These are phyloP conservation scores for Aspergillus sp. DNA, from an alignment of 2,329 filamentous ascomycete species.

Conservation along the genomic window DNA sequence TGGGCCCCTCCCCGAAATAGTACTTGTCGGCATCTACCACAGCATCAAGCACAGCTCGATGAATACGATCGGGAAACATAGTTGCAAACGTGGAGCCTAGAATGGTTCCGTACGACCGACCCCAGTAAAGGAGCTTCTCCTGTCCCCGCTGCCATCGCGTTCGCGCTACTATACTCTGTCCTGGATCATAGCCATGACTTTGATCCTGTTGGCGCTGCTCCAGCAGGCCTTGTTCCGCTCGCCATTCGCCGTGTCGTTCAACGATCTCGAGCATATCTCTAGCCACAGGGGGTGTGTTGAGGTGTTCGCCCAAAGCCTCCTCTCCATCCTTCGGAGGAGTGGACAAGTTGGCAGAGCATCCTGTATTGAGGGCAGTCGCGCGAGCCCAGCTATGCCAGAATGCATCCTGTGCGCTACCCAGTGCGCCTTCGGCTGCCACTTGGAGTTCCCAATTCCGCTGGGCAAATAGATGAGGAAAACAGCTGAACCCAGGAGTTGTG, in stretches of 20 bases:
- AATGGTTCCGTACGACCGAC: constrained; percentile 49
- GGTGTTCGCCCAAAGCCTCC: constrained; percentile 33
- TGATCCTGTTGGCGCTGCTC: constrained; percentile 23
- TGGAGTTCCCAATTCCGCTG: constrained; percentile 38
- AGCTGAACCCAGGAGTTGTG: constrained; percentile 43
- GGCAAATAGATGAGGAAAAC: constrained; percentile 38
- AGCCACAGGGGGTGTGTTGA: constrained; percentile 38
- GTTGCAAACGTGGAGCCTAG: constrained; percentile 51
- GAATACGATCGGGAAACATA: constrained; percentile 45
- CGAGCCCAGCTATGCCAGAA: constrained; percentile 38
- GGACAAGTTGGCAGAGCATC: constrained; percentile 32
- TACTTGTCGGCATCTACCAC: constrained; percentile 42
- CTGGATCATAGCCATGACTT: constrained; percentile 20
- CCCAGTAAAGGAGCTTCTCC: constrained; percentile 45
- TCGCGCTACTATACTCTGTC: constrained; percentile 24
- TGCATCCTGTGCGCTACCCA: constrained; percentile 33
- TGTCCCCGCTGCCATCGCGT: constrained; percentile 32
- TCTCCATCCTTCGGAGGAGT: constrained; percentile 16
- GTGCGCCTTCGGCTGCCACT: constrained; percentile 37
- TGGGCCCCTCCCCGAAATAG: constrained; percentile 29
- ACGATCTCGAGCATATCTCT: constrained; percentile 40
- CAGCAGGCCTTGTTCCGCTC: constrained; percentile 33
- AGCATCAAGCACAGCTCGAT: constrained; percentile 36
- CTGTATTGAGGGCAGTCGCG: constrained; percentile 31
- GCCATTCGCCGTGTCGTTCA: constrained; percentile 44